Evolutionary conservation across 495 filamentous ascomycete species (phyloP).

Genomic region (Amphirosellinia nigrospora): DNA sequence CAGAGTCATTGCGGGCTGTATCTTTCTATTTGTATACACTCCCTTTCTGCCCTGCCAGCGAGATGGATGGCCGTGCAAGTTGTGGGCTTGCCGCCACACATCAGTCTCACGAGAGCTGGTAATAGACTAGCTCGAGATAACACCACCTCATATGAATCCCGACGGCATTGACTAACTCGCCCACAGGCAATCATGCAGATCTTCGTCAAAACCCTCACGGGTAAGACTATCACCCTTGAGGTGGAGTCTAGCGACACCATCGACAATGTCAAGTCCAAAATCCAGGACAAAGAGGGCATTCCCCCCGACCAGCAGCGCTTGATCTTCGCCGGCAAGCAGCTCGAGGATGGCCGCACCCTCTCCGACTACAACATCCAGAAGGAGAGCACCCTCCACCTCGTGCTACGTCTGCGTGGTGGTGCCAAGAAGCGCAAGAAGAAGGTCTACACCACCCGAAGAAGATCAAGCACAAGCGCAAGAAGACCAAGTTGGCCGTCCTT

Average conservation of each 20-base stretch:
- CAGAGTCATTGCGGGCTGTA: not conserved
- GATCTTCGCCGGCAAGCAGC: conserved; percentile 99
- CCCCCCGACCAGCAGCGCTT: conserved; percentile 99
- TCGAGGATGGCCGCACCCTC: conserved; percentile 98
- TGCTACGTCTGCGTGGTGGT: conserved; percentile 96
- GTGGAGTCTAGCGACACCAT: conserved; percentile 99
- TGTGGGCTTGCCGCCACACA: not conserved
- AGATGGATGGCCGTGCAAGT: not conserved
- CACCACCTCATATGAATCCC: not conserved
- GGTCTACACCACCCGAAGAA: conserved; percentile 99
- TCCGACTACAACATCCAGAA: conserved; percentile 99
- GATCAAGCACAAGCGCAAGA: conserved; percentile 99
- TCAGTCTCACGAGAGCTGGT: conserved; percentile 3
- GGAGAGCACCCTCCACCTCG: conserved; percentile 98
- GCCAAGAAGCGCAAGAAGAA: conserved; percentile 99
- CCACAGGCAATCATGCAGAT: conserved; percentile 88
- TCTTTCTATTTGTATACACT: not conserved
- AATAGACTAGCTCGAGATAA: not conserved
- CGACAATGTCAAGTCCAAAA: conserved; percentile 98
- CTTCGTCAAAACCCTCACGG: conserved; percentile 99
- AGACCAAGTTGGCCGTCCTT: conserved; percentile 98
- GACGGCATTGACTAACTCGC: conserved; percentile 18
- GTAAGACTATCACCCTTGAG: conserved; percentile 99
- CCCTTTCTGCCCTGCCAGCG: not conserved
- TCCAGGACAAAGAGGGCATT: conserved; percentile 99